phyloP scores from a whole-genome alignment of 257 asterid genomes.

The Anisodus acutangulus region DNA sequence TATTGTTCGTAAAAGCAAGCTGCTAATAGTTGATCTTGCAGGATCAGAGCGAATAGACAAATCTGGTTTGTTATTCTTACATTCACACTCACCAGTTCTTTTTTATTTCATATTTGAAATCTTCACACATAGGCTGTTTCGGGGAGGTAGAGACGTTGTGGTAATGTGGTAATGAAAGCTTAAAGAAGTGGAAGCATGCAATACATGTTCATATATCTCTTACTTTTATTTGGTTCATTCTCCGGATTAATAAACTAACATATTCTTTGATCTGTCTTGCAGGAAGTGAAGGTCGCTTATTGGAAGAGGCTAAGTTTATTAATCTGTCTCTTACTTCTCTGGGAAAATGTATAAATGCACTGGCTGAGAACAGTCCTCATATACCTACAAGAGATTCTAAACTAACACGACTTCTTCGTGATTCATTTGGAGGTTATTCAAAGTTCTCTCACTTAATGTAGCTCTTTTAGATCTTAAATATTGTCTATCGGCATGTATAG shows the following conservation, averaged over 20 bases:
- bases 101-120: neutral
- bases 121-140: slow-evolving; percentile 25
- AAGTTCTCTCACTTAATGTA: slow-evolving; percentile 17
- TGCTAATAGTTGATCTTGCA: slow-evolving; percentile 91
- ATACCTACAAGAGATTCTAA: slow-evolving; percentile 93
- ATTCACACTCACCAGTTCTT: neutral
- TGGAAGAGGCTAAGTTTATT: slow-evolving; percentile 88
- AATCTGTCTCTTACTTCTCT: slow-evolving; percentile 84
- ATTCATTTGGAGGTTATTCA: slow-evolving; percentile 84
- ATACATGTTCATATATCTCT: slow-evolving; percentile 14
- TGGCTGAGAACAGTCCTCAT: slow-evolving; percentile 90
- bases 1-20: slow-evolving; percentile 79
- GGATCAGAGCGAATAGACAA: slow-evolving; percentile 88
- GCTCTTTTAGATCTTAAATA: neutral
- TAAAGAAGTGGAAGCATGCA: neutral
- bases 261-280: slow-evolving; percentile 38
- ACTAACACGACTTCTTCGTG: slow-evolving; percentile 86
- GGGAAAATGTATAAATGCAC: slow-evolving; percentile 89
- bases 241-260: slow-evolving; percentile 22
- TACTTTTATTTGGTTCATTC: slow-evolving; percentile 8
- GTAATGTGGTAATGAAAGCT: slow-evolving; percentile 15
- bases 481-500: neutral
- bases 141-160: neutral
- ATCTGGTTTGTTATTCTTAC: slow-evolving; percentile 63
- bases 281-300: slow-evolving; percentile 90